phyloP scores from a whole-genome alignment of 73 alveolate species.

The Symbiodinium natans region DNA sequence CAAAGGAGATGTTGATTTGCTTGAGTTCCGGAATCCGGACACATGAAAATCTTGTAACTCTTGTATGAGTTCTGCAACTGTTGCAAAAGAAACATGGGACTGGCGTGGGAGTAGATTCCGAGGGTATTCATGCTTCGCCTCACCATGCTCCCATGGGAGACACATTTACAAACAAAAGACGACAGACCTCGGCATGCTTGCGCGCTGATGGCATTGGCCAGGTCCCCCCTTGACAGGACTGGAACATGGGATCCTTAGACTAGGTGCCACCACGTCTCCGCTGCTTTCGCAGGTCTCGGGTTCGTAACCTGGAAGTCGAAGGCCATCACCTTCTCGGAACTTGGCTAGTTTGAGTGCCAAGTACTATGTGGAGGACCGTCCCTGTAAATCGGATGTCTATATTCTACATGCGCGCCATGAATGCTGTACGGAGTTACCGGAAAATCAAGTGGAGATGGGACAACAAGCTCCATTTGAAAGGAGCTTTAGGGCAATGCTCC shows the following conservation, averaged over 20 bases:
- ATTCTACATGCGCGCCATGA: too few relatives aligned
- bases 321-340: conserved; percentile 80
- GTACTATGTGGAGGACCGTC: too few relatives aligned
- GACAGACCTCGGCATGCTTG: not conserved
- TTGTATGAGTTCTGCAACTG: too few relatives aligned
- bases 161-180: not conserved
- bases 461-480: too few relatives aligned
- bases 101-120: not conserved
- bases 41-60: too few relatives aligned
- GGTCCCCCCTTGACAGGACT: not conserved
- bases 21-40: too few relatives aligned
- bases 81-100: not conserved
- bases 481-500: too few relatives aligned
- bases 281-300: conserved; percentile 68
- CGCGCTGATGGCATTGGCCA: not conserved
- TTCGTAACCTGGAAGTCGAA: conserved; percentile 73
- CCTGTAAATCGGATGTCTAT: too few relatives aligned
- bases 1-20: too few relatives aligned
- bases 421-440: too few relatives aligned
- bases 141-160: not conserved
- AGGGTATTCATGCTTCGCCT: not conserved
- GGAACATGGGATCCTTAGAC: not conserved
- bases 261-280: not conserved
- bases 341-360: too few relatives aligned
- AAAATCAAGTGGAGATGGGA: too few relatives aligned